Base-by-base conservation (phyloP, 768 basidiomycete species). In the Boletus subparvulus region DNA sequence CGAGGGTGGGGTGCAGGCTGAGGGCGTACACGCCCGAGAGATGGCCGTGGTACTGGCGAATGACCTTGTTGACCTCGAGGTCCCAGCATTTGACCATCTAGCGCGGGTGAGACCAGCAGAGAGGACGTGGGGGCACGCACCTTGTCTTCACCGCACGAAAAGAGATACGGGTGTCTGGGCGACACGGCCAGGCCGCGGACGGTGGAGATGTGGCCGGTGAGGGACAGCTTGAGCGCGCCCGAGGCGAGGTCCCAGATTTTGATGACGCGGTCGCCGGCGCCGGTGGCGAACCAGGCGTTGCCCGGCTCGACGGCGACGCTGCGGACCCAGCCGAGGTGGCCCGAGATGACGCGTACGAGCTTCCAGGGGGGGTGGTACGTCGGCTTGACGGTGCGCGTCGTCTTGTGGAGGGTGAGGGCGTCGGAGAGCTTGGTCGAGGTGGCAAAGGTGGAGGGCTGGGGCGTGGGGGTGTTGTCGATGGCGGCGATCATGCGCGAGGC, bases 41-140 rank as follows among this genome's bases (percentile, higher is more conserved):
- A 72, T 99, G 97, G 2, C 97, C 97, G 69, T 99, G 97, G 69
- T 99, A 98, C 73, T 98, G 94, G 19, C 97, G 84, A 53, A 99
- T 99, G 57, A 98, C 96, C 74, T 98, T 99, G 80, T 99, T 99
- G 28, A 91, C 89, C 72, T 99, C 97, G 48, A 99, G 76, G 66
- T 99, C 97, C 97, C 97, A 98, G 65, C 97, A 98, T 77, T 98
- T 98, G 36, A 99, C 97, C 97, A 98, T 98, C 94, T 97, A 69
- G 14, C 9, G 19, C 28, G 37, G 32, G 8, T 48, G 57, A 55
- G 47, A 19, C 6, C 14, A 8, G 39, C 17, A n/a, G 28, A 33
- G 5, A 53, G 4, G 21, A n/a, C 4, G 26, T 5, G 6, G 6
- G 6, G 0, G 3, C 14, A 64, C 82, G 57, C 53, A 91, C 94